Conservation (phyloP, 805 yeast species). For the Schwanniomyces occidentalis region DNA sequence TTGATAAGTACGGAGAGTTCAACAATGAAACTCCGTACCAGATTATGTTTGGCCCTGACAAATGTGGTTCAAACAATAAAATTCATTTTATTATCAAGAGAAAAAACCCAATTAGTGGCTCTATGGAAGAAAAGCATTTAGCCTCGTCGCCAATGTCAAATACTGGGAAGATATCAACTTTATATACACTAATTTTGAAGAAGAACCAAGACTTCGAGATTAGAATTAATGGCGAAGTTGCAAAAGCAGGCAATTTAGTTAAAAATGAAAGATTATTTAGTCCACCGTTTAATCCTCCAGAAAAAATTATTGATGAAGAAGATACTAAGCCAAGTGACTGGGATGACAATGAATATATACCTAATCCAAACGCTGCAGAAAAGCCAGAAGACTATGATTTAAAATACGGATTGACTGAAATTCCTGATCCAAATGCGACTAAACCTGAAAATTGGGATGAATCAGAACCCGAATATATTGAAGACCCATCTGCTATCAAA, state of each 20-base stretch:
- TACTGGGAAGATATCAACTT: slow-evolving; percentile 53
- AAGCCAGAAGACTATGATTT: slow-evolving; percentile 91
- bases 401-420: slow-evolving; percentile 52
- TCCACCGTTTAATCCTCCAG: slow-evolving; percentile 73
- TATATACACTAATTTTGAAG: slow-evolving; percentile 76
- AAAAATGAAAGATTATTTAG: slow-evolving; percentile 49
- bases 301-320: slow-evolving; percentile 52
- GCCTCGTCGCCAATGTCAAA: slow-evolving; percentile 66
- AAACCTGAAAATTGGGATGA: slow-evolving; percentile 86
- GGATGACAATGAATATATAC: slow-evolving; percentile 69
- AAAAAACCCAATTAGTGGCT: slow-evolving; percentile 53
- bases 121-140: slow-evolving; percentile 68
- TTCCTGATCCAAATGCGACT: slow-evolving; percentile 64
- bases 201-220: slow-evolving; percentile 72
- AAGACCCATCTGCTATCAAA: slow-evolving; percentile 64
- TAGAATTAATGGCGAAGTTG: slow-evolving; percentile 77
- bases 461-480: slow-evolving; percentile 52
- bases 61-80: slow-evolving; percentile 78
- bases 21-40: slow-evolving; percentile 71
- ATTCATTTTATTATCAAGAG: slow-evolving; percentile 75
- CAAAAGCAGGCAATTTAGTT: slow-evolving; percentile 66
- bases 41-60: slow-evolving; percentile 93
- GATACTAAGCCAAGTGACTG: slow-evolving; percentile 76
- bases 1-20: slow-evolving; percentile 49
- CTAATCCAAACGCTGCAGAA: slow-evolving; percentile 61